Conservation (phyloP, 768 basidiomycete species). For the Tephrocybe sp. region DNA sequence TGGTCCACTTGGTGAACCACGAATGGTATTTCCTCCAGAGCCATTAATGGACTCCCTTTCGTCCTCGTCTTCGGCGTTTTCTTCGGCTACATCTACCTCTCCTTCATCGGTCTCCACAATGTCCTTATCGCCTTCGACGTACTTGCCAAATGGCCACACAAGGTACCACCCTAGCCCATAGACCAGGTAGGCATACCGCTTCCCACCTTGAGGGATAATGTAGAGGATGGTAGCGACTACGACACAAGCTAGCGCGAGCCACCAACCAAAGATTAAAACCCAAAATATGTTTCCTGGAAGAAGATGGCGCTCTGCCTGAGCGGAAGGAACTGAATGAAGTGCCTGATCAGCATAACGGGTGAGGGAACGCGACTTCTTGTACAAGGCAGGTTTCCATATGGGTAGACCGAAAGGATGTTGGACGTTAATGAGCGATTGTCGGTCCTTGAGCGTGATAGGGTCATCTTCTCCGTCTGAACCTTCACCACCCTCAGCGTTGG, state of each 20-base stretch:
- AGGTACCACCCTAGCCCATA: conserved; percentile 96
- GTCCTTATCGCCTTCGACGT: conserved; percentile 78
- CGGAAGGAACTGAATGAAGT: conserved; percentile 88
- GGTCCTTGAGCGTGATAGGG: conserved; percentile 88
- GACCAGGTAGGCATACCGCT: conserved; percentile 79
- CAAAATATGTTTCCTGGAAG: conserved; percentile 94
- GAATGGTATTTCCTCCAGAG: conserved; percentile 37
- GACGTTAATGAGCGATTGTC: conserved; percentile 98
- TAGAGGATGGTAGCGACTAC: conserved; percentile 64
- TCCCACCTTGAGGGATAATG: conserved; percentile 76
- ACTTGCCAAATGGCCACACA: conserved; percentile 98
- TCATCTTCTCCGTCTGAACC: conserved; percentile 58
- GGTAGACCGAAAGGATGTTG: conserved; percentile 98
- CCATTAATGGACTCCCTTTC: conserved; percentile 27
- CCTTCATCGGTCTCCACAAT: conserved; percentile 35
- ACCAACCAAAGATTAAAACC: conserved; percentile 90
- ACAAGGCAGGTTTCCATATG: conserved; percentile 99
- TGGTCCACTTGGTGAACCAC: conserved; percentile 25
- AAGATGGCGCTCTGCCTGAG: conserved; percentile 90
- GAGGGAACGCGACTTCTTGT: conserved; percentile 96
- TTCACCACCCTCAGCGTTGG: conserved; percentile 40
- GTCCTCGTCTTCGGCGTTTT: conserved; percentile 29
- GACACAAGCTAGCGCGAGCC: conserved; percentile 77
- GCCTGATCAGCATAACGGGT: conserved; percentile 95
- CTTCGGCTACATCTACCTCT: conserved; percentile 28